phyloP scores from a whole-genome alignment of 2,329 filamentous ascomycete species.

The Sporothrix inflata region DNA sequence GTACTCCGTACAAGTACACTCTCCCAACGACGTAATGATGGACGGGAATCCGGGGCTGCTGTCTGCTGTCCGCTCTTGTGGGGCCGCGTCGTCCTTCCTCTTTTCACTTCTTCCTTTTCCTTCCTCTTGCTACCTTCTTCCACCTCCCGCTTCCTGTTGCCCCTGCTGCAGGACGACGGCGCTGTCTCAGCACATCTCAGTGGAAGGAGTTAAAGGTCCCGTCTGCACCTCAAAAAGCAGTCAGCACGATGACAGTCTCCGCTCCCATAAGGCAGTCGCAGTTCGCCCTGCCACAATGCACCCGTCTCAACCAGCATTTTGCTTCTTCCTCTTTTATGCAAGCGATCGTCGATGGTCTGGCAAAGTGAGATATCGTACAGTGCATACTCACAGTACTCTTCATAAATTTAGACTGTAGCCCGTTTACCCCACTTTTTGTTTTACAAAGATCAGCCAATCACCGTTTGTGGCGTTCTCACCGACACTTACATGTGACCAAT shows the following conservation, averaged over 20 bases:
- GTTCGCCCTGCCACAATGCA: not conserved
- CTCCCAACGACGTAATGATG: not conserved
- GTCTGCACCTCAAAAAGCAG: not conserved
- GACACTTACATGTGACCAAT: conserved; percentile 11
- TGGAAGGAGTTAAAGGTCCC: not conserved
- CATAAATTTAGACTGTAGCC: not conserved
- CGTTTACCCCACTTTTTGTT: conserved; percentile 1
- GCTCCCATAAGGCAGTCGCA: not conserved
- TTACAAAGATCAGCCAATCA: conserved; percentile 20
- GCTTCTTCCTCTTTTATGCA: not conserved
- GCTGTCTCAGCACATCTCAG: not conserved
- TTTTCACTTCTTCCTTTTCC: too few relatives aligned
- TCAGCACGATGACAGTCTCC: not conserved
- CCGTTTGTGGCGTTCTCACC: not conserved
- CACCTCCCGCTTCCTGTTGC: not conserved
- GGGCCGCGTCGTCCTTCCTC: not conserved
- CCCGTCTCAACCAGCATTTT: not conserved
- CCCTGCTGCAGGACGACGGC: not conserved
- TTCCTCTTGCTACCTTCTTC: too few relatives aligned
- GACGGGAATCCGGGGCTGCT: not conserved
- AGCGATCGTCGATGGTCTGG: not conserved
- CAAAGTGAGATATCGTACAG: not conserved
- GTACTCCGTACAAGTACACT: not conserved
- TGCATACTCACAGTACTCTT: not conserved
- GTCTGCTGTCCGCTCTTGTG: not conserved